These are phyloP conservation scores for Microdochium trichocladiopsis DNA, from an alignment of 2,329 filamentous ascomycete species.

Conservation along the genomic window DNA sequence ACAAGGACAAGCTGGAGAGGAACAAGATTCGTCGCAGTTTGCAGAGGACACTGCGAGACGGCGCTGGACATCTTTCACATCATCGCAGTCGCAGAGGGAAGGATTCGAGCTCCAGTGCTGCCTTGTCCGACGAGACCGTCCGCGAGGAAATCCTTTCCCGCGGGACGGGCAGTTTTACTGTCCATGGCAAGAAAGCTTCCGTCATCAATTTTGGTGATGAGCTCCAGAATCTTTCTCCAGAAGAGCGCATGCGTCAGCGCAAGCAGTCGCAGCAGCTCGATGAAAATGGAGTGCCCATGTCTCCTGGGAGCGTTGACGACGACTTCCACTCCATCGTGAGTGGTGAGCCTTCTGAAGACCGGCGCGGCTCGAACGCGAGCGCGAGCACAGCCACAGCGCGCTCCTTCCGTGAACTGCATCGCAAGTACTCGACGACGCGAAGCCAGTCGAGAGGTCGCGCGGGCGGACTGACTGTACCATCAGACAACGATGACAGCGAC, in stretches of 20 bases:
- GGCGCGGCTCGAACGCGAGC: constrained; percentile 56
- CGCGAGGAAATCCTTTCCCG: constrained; percentile 67
- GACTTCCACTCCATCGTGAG: constrained; percentile 45
- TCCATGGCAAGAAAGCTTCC: constrained; percentile 96
- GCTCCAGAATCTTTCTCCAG: constrained; percentile 68
- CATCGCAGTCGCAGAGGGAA: constrained; percentile 72
- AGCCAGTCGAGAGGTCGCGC: constrained; percentile 32
- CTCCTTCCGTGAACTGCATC: constrained; percentile 57
- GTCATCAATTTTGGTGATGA: constrained; percentile 96
- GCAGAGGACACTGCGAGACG: constrained; percentile 82
- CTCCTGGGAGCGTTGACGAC: constrained; percentile 30
- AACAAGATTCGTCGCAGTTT: constrained; percentile 76
- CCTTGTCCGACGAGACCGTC: constrained; percentile 38
- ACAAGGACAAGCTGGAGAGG: constrained; percentile 44
- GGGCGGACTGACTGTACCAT: constrained; percentile 38
- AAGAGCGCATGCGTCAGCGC: constrained; percentile 63
- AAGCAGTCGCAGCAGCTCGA: constrained; percentile 41
- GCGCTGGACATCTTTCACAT: constrained; percentile 57
- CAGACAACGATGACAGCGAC: constrained; percentile 51
- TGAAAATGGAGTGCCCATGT: constrained; percentile 18
- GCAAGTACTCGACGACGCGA: constrained; percentile 50
- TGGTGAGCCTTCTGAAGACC: background rate
- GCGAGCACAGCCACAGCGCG: constrained; percentile 59
- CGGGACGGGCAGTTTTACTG: constrained; percentile 82
- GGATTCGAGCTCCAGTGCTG: constrained; percentile 59